Conservation (phyloP, 78 protist species). For the Creolimax fragrantissima region DNA sequence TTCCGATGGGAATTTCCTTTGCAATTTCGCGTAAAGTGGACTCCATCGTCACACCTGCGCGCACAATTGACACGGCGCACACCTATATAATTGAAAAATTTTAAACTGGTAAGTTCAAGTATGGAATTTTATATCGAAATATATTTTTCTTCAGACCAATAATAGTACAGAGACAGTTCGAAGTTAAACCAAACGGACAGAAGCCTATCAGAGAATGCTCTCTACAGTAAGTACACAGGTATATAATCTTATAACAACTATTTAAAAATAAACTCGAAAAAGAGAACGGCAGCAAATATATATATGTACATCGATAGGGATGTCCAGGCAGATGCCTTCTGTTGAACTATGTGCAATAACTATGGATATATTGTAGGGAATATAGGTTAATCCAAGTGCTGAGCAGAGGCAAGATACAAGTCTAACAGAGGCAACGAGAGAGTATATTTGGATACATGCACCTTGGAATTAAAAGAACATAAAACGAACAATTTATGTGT, state of each 20-base stretch:
- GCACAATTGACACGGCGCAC: conserved; percentile 42
- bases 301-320: too few species aligned
- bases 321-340: too few species aligned
- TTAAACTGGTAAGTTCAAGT: background rate
- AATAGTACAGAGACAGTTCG: too few species aligned
- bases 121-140: background rate
- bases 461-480: too few species aligned
- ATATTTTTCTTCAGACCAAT: background rate
- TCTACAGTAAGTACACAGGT: background rate
- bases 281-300: too few species aligned
- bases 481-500: too few species aligned
- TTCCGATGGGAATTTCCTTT: conserved; percentile 38
- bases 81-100: background rate
- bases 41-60: conserved; percentile 61
- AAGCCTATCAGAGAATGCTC: background rate
- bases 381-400: too few species aligned
- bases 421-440: too few species aligned
- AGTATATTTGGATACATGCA: too few species aligned
- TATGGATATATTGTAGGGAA: too few species aligned
- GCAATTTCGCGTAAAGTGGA: background rate
- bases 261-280: background rate
- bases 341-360: too few species aligned
- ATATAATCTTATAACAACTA: background rate
- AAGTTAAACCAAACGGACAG: background rate
- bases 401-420: too few species aligned